Base-by-base conservation (phyloP, 805 yeast genomes). In the Dipodascus geniculatus region DNA sequence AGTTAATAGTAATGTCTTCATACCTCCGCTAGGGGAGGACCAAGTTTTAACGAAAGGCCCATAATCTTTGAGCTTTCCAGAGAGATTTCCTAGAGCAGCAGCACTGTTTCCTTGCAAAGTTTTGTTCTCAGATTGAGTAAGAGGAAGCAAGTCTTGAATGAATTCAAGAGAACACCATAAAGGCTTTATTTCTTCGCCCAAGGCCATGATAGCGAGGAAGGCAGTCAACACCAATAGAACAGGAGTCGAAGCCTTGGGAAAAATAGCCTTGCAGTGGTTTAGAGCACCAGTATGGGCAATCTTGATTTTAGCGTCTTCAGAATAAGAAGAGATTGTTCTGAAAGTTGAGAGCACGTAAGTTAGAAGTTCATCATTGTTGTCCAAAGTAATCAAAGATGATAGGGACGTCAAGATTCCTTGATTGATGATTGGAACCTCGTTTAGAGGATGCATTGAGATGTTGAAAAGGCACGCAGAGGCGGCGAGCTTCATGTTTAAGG, bases 101-200 rank as follows among this genome's bases (percentile, higher is more conserved):
- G 98, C 98, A 1, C 96, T 86, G 69, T 93, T 93, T 54, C 99
- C 99, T 68, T 96, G 91, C 19, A 93, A 97, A 70, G 93, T 99
- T 55, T 89, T 85, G 66, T 89, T 89, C 54, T 78, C 78, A 6
- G 44, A 9, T 61, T 80, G 82, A 1, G 98, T 93, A 66, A 93
- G 78, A 33, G 99, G 99, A 55, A 93, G 82, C 58, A 93, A 77
- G 35, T 89, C 96, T 62, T 86, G 89, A 56, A 89, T 78, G 48
- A 93, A 82, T 53, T 89, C 91, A 60, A 89, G 77, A 56, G 87
- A 85, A 61, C 91, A 78, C 62, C 93, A 75, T 63, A 85, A 84
- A 51, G 84, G 78, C 71, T 91, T 93, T 61, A 95, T 79, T 66
- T 89, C 96, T 71, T 93, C 99, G 22, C 97, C 96, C 51, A 93